These are phyloP conservation scores for Trichocladium uniseriatum DNA, from an alignment of 495 filamentous ascomycete species.

Conservation along the genomic window DNA sequence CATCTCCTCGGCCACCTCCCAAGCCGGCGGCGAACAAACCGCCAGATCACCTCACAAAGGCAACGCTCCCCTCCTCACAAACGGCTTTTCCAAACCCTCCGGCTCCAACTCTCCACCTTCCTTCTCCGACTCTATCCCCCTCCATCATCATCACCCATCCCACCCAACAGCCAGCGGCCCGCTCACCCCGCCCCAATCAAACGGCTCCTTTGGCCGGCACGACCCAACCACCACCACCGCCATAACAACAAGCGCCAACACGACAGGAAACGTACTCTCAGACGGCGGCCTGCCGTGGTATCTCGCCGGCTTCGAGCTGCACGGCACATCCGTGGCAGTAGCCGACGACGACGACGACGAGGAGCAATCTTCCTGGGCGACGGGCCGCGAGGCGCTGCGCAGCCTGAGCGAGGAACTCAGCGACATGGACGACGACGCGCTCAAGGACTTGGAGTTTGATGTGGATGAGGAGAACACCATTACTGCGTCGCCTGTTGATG, in stretches of 20 bases:
- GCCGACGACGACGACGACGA: no score
- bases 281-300: constrained; percentile 84
- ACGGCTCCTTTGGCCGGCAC: constrained; percentile 31
- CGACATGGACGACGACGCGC: constrained; percentile 79
- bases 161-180: constrained; percentile 25
- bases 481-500: no score
- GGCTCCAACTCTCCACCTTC: constrained; percentile 32
- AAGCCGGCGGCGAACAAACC: constrained; percentile 10
- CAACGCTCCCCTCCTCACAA: constrained; percentile 15
- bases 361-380: constrained; percentile 57
- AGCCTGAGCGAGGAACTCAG: constrained; percentile 79
- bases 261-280: constrained; percentile 45
- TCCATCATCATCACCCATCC: not conserved
- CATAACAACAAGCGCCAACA: constrained; percentile 3
- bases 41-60: constrained; percentile 7
- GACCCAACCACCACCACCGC: constrained; percentile 1
- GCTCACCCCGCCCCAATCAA: constrained; percentile 40
- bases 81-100: constrained; percentile 25
- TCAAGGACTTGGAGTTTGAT: constrained; percentile 49
- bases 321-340: constrained; percentile 57
- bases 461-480: constrained; percentile 26
- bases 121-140: constrained; percentile 22
- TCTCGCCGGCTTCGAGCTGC: constrained; percentile 67
- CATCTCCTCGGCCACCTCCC: constrained; percentile 17
- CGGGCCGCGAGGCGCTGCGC: constrained; percentile 62